These are phyloP conservation scores for Verticillium zaregamsianum DNA, from an alignment of 2,329 filamentous ascomycete species.

Conservation along the genomic window DNA sequence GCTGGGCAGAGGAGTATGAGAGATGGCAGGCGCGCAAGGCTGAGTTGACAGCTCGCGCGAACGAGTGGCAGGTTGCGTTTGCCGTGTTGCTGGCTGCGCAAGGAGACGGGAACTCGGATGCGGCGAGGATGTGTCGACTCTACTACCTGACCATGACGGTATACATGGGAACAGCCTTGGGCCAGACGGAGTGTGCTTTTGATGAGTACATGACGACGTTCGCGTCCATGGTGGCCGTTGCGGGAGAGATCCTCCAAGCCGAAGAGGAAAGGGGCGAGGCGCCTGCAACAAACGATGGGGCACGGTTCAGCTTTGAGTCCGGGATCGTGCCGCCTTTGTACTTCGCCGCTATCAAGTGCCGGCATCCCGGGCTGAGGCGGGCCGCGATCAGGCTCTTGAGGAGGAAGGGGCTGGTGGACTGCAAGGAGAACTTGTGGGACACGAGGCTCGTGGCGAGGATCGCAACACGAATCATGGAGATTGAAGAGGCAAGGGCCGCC, in stretches of 20 bases:
- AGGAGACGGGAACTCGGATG: slow-evolving; percentile 5
- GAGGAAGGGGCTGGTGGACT: slow-evolving; percentile 22
- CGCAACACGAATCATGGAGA: slow-evolving; percentile 27
- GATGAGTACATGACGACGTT: slow-evolving; percentile 31
- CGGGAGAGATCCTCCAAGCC: slow-evolving; percentile 10
- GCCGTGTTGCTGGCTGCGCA: slow-evolving; percentile 18
- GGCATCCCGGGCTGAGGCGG: slow-evolving; percentile 34
- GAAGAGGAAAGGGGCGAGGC: slow-evolving; percentile 6
- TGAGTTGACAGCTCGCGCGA: slow-evolving; percentile 6
- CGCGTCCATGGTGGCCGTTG: slow-evolving; percentile 29
- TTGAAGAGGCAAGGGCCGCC: slow-evolving; percentile 24
- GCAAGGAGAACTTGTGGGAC: slow-evolving; percentile 36
- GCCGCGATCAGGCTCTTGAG: slow-evolving; percentile 31
- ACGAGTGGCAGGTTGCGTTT: slow-evolving; percentile 26
- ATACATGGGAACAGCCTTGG: slow-evolving; percentile 26
- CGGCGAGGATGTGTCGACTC: slow-evolving; percentile 27
- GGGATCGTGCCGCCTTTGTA: slow-evolving; percentile 37
- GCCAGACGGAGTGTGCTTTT: slow-evolving; percentile 24
- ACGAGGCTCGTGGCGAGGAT: slow-evolving; percentile 25
- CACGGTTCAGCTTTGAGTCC: slow-evolving; percentile 37
- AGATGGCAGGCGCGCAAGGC: not conserved
- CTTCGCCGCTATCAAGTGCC: slow-evolving; percentile 33
- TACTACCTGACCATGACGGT: slow-evolving; percentile 29
- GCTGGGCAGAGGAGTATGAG: not conserved
- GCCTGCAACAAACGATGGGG: slow-evolving; percentile 4